Evolutionary conservation across 2,329 filamentous ascomycete genomes (phyloP).

Genomic region (Dothistroma septosporum): DNA sequence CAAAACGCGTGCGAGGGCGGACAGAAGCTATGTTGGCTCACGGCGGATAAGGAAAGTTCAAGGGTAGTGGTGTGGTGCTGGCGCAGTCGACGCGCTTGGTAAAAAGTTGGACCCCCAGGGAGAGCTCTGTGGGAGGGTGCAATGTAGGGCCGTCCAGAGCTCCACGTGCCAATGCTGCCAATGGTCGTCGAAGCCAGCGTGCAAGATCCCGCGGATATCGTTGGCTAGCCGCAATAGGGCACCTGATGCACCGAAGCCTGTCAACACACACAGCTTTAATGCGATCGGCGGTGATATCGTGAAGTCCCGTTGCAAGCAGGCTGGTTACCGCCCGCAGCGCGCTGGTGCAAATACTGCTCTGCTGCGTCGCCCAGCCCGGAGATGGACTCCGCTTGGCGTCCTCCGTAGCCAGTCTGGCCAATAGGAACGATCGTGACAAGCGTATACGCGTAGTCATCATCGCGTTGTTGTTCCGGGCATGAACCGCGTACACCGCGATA

Average conservation of each 20-base stretch:
- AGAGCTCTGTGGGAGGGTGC: conserved; percentile 2
- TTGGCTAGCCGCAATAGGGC: conserved; percentile 4
- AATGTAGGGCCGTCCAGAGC: conserved; percentile 5
- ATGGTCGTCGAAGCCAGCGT: conserved; percentile 7
- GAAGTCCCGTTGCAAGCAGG: conserved; percentile 2
- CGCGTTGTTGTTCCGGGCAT: background rate
- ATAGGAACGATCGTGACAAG: background rate
- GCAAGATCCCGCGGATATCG: conserved; percentile 7
- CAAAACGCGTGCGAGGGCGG: background rate
- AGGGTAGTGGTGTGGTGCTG: conserved; percentile 1
- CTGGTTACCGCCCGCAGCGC: background rate
- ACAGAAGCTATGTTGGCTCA: background rate
- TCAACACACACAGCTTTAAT: conserved; percentile 3
- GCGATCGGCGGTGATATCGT: conserved; percentile 11
- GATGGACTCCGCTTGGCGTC: background rate
- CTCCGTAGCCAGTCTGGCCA: background rate
- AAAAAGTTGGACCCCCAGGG: conserved; percentile 8
- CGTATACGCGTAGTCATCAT: background rate
- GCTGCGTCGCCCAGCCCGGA: background rate
- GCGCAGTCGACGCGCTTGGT: background rate
- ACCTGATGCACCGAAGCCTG: conserved; percentile 6
- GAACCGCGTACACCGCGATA: background rate
- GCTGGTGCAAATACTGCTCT: background rate
- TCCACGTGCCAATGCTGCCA: conserved; percentile 10
- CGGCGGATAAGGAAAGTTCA: background rate